Base-by-base conservation (phyloP, 331 rosid genomes). In the Dryas integrifolia region DNA sequence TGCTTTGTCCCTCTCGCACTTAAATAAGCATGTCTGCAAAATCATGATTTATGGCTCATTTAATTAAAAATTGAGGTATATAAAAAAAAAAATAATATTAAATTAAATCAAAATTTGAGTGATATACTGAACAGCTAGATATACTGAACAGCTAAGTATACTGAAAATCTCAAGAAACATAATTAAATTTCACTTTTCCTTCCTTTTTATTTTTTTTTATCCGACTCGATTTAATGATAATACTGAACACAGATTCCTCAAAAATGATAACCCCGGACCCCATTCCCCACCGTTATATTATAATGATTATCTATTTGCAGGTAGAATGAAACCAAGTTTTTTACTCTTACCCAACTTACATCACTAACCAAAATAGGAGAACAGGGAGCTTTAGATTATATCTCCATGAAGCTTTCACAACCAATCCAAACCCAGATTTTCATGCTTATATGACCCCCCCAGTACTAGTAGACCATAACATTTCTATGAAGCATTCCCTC, bases 1-100 rank as follows among this genome's bases (percentile, higher is more conserved):
- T 11, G 65, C 79, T 72, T 65, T 69, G 14, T 55, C 53, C 63
- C 83, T 59, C 85, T 77, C 15, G 75, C 63, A 78, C 60, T 70
- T 67, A 45, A 56, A 68, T 21, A 59, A 73, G 58, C 78, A 78
- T 63, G 68, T 75, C 73, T 73, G 61, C 26, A 15, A 8, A 18
- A 16, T 21, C 15, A 73, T 45, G 58, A 38, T 3, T 39, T 40
- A 57, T 12, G 39, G 8, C 55, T 50, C 55, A 50, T 30, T 30
- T 1, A 30, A 30, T 30, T 30, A 30, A 30, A 30, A 30, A 30
- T 30, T 30, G 59, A 53, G n/a, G 15, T 15, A 14, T 13, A 51
- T 6, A 7, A 14, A 51, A 5, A 51, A 51, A 49, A 49, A 11
- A 13, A 5, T 18, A 21, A 21, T 0, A 21, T 51, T 4, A 50